Base-by-base conservation (phyloP, 768 basidiomycete genomes). In the Lepiota brunneoincarnata region DNA sequence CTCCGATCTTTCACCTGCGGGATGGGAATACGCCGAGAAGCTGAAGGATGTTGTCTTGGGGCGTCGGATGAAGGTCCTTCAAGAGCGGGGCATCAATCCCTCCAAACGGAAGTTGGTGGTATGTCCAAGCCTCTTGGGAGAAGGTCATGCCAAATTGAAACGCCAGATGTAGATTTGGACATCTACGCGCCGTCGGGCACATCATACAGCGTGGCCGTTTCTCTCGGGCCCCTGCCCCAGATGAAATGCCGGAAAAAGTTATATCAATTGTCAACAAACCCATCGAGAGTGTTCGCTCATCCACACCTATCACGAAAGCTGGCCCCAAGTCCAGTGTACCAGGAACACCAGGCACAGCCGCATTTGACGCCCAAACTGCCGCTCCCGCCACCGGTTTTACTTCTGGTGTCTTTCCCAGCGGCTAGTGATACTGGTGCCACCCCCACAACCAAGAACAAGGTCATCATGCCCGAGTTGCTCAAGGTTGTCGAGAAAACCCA, bases 131-230 rank as follows among this genome's bases (percentile, higher is more conserved):
- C 46, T 59, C 12, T 15, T 18, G 7, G 7, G 43, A 45, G n/a
- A 14, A 40, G 14, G 28, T 28, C 20, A 21, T 43, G 14, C 17
- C 15, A 15, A 24, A 26, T 53, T 21, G n/a, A 26, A 44, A 24
- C 28, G 15, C 10, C 0, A 31, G 24, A 6, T 37, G 9, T 63
- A 97, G 95, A 90, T 99, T 37, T 99, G 97, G 97, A 97, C 97
- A 0, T 98, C 94, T 1, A 90, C 97, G 0, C 85, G 97, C 12
- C 79, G 94, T 45, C 79, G 97, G 47, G 91, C 96, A 4, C 87
- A 96, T 64, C 94, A 98, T 65, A 96, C 93, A 2, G 94, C 95
- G 1, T 96, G 94, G 91, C 97, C 97, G 1, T 98, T 98, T 69
- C 6, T 51, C 48, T 34, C 58, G 52, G 31, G 47, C 58, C 26